Evolutionary conservation across 306 rosid genomes (phyloP), one percentile per base, ranked within the genome.

Genomic region (Malus sieversii): DNA sequence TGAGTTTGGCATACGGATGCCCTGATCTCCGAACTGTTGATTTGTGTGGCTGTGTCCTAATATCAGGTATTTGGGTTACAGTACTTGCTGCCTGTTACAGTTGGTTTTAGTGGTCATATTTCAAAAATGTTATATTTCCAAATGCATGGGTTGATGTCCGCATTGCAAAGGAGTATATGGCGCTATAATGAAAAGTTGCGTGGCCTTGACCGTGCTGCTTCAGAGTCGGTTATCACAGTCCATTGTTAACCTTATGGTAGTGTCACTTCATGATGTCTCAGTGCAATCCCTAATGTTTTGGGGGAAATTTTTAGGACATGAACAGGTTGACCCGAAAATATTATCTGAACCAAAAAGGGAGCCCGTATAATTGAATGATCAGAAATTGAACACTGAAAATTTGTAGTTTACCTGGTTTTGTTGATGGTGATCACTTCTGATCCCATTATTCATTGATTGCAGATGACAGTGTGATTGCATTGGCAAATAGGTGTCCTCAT

Each of bases 401-500:
- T 35, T 32, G 14, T 59, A 12, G 48, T 53, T 9, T 27, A 29
- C 44, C 3, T 25, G 42, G 75, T 12, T 58, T 38, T 13, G 42
- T 4, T 30, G 74, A 55, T 4, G n/a, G 35, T 35, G 13, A n/a
- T 35, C 12, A 29, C 46, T 10, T 13, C 40, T 81, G 74, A 76
- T 51, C 40, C 44, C 42, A 38, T 27, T 46, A 25, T 38, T 46
- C 44, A 16, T 9, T 73, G 66, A 16, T 73, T 86, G 78, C 93
- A 96, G 99, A 96, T 81, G 94, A 90, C 20, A 96, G 99, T 75
- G 99, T 96, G 84, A 82, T 96, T 80, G 98, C 98, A 75, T 78
- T 92, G 89, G 96, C 99, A 60, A 92, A 75, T 52, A 44, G 85
- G 23, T 96, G 99, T 71, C 92, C 85, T 14, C 90, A 84, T 73